Base-by-base conservation (phyloP, 2,329 filamentous ascomycete genomes). In the Penicillium sp. region DNA sequence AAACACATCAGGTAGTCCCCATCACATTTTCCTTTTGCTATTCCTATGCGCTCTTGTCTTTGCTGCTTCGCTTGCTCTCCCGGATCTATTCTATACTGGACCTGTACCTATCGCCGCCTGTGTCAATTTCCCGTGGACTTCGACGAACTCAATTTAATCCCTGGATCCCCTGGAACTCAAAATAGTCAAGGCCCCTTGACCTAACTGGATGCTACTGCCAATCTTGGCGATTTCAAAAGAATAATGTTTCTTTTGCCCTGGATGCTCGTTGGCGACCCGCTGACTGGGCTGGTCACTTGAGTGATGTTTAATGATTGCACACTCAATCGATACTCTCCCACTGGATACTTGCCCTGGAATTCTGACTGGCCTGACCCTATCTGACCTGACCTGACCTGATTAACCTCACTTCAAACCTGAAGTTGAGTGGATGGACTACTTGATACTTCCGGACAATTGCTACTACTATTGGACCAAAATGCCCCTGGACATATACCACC, bases 1-100 rank as follows among this genome's bases (percentile, higher is more conserved):
- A 66, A 65, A 68, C 52, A 68, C 65, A 70, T 68, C 71, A 77
- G 75, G 75, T 77, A 77, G 75, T 68, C 63, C 69, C 72, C 72
- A 66, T 67, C 62, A 67, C 63, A 60, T 66, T 72, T 70, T 66
- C 61, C 60, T 66, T 67, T 54, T 58, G 42, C 37, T 53, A 59
- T 49, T 60, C 60, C 61, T 60, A 56, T 59, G 57, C 60, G 55
- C 59, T 57, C 11, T 42, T 16, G 26, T 31, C 24, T 26, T 60
- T 42, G 43, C 54, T 45, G 52, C 45, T 54, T 53, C 54, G 24
- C 24, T 28, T 43, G 39, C 13, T 28, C 31, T 36, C 52, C 51
- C 55, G 52, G 61, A 55, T 46, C 31, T 37, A 18, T 48, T 37
- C 55, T 24, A n/a, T n/a, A 33, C 49, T 57, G 62, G 62, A 63